Conservation (phyloP, 169 alveolate genomes). For the Plasmodium inui region DNA sequence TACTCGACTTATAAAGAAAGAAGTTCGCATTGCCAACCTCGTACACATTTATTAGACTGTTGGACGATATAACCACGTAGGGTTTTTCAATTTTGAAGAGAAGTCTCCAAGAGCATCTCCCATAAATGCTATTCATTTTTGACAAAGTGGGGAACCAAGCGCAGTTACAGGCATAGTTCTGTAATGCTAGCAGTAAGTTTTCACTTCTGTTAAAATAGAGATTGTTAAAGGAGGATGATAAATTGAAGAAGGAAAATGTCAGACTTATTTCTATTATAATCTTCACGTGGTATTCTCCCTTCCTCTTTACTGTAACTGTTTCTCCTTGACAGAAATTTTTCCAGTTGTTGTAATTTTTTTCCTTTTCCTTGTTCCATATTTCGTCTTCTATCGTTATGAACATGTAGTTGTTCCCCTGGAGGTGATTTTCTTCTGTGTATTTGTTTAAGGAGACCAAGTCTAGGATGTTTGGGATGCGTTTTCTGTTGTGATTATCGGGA, state of each 20-base stretch:
- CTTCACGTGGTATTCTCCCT: conserved; percentile 33
- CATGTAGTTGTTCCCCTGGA: conserved; percentile 40
- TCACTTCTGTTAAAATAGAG: conserved; percentile 42
- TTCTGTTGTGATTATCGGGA: neutral
- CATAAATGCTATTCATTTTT: conserved; percentile 1
- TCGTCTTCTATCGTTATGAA: conserved; percentile 36
- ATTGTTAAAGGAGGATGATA: conserved; percentile 37
- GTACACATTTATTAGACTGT: conserved; percentile 33
- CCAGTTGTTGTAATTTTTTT: conserved; percentile 21
- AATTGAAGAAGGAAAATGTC: conserved; percentile 45
- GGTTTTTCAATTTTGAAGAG: conserved; percentile 45
- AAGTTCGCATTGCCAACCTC: conserved; percentile 19
- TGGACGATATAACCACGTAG: conserved; percentile 71
- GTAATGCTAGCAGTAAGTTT: conserved; percentile 18
- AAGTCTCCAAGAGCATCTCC: conserved; percentile 38
- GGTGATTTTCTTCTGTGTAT: conserved; percentile 44
- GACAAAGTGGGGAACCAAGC: conserved; percentile 71
- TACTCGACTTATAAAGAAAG: conserved; percentile 59
- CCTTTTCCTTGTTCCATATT: conserved; percentile 50
- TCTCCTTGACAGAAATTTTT: conserved; percentile 28
- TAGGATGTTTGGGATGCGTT: neutral
- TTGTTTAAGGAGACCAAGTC: conserved; percentile 65
- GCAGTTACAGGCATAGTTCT: conserved; percentile 33
- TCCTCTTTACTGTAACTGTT: conserved; percentile 14
- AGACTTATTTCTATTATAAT: conserved; percentile 14